Conservation (phyloP, 192 early-diverging fungal species). For the Podochytrium sp. region DNA sequence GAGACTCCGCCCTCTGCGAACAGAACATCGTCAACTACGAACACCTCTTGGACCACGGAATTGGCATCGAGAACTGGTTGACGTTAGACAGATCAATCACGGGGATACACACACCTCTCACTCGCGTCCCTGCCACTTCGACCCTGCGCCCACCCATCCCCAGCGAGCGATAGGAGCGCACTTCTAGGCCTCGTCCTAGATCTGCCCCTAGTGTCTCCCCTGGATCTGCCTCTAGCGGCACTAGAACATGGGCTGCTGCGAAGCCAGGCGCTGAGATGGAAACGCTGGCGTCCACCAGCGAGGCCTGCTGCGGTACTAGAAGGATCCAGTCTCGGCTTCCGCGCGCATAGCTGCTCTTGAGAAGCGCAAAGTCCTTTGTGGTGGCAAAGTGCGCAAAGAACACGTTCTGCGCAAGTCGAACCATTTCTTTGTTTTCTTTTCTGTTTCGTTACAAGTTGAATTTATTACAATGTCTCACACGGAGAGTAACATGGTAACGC, state of each 20-base stretch:
- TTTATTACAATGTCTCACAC: too few species aligned
- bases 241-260: not conserved
- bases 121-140: not conserved
- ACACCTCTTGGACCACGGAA: not conserved
- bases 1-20: not conserved
- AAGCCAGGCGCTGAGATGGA: not conserved
- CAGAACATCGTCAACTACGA: not conserved
- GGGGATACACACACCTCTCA: not conserved
- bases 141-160: not conserved
- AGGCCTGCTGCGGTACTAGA: not conserved
- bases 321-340: not conserved
- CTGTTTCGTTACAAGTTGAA: too few species aligned
- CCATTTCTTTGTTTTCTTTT: too few species aligned
- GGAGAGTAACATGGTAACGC: too few species aligned
- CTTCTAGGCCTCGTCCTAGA: too few species aligned
- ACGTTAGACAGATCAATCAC: not conserved
- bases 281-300: not conserved
- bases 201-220: not conserved
- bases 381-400: slow-evolving; percentile 6
- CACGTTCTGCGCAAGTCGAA: not conserved
- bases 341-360: not conserved
- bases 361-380: not conserved
- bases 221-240: not conserved
- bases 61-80: not conserved
- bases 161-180: slow-evolving; percentile 2